phyloP scores from a whole-genome alignment of 2,329 filamentous ascomycete species.

The Didymella pomorum region DNA sequence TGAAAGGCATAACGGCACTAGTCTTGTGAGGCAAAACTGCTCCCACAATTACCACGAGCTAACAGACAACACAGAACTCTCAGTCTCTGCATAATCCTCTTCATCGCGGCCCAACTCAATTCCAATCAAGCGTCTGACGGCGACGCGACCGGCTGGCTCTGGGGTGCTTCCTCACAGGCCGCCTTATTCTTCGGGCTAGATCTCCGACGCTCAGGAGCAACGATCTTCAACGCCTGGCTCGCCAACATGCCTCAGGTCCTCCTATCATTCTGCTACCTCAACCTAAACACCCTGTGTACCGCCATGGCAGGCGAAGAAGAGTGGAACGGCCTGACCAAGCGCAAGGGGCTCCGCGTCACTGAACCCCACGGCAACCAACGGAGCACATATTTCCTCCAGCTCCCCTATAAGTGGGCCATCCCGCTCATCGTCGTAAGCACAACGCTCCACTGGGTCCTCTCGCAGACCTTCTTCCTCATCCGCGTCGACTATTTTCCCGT shows the following conservation, averaged over 20 bases:
- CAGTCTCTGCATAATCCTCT: too few relatives aligned
- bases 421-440: constrained; percentile 47
- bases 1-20: too few relatives aligned
- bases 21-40: too few relatives aligned
- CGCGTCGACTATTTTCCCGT: not conserved
- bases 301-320: constrained; percentile 58
- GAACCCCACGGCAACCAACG: constrained; percentile 44
- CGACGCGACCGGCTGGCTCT: too few relatives aligned
- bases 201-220: too few relatives aligned
- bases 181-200: too few relatives aligned
- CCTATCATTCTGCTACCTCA: constrained; percentile 56
- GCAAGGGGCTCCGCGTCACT: constrained; percentile 51
- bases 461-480: constrained; percentile 53
- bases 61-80: too few relatives aligned
- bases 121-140: too few relatives aligned
- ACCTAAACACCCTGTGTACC: constrained; percentile 57
- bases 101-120: too few relatives aligned
- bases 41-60: too few relatives aligned
- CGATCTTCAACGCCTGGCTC: constrained; percentile 42
- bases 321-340: constrained; percentile 51
- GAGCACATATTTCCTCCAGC: constrained; percentile 52
- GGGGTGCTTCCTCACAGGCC: too few relatives aligned
- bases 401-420: constrained; percentile 50
- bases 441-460: constrained; percentile 55
- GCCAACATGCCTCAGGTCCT: constrained; percentile 59